phyloP scores from a whole-genome alignment of 192 early-diverging fungal species.

The Rhizophagus prolifer region DNA sequence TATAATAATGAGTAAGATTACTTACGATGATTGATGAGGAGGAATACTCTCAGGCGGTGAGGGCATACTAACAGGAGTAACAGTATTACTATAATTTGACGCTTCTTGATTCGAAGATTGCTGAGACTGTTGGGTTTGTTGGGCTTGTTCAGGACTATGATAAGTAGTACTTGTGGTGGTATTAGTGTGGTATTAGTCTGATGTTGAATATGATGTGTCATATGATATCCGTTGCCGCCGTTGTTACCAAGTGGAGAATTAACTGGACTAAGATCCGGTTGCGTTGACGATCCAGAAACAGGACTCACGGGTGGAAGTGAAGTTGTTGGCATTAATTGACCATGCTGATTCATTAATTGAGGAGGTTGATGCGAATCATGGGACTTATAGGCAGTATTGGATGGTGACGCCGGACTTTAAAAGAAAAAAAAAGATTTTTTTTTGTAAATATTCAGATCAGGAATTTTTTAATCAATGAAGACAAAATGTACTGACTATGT shows the following conservation, averaged over 20 bases:
- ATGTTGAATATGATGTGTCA: constrained; percentile 25
- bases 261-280: constrained; percentile 26
- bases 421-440: not conserved
- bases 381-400: constrained; percentile 7
- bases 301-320: constrained; percentile 21
- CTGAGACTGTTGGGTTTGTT: not conserved
- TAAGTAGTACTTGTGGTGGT: constrained; percentile 4
- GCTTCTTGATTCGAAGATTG: constrained; percentile 22
- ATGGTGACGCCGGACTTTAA: constrained; percentile 1
- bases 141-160: constrained; percentile 29
- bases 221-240: constrained; percentile 24
- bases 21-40: constrained; percentile 17
- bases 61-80: constrained; percentile 21
- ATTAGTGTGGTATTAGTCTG: not conserved
- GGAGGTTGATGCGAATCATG: constrained; percentile 2
- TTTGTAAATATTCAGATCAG: not conserved
- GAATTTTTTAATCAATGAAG: not conserved
- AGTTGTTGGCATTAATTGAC: constrained; percentile 26
- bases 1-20: not conserved
- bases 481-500: constrained; percentile 13
- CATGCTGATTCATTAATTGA: constrained; percentile 9
- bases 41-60: constrained; percentile 28
- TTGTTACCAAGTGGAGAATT: constrained; percentile 13
- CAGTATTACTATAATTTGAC: constrained; percentile 21
- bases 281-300: not conserved